A percentile compares a stretch with the other conserved stretches of the same genome.
phyloP scores from a whole-genome alignment of 2,329 filamentous ascomycete genomes.

The Penicillium griseofulvum region DNA sequence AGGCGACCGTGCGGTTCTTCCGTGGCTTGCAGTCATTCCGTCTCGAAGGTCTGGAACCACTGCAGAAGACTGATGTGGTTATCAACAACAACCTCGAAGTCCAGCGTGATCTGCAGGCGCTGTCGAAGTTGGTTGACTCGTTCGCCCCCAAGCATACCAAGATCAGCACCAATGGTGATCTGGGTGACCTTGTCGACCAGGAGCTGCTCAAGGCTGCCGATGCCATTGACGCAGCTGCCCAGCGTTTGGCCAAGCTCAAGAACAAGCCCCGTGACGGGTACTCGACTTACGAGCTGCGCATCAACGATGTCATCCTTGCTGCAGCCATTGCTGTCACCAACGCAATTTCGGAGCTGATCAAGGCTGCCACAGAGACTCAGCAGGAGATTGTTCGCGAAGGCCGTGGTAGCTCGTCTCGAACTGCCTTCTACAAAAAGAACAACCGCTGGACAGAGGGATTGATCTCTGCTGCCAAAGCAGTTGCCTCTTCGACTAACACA shows the following conservation, averaged over 20 bases:
- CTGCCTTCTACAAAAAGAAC: slow-evolving; percentile 99
- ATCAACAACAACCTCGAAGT: slow-evolving; percentile 98
- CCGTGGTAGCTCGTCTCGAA: slow-evolving; percentile 78
- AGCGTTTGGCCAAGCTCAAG: slow-evolving; percentile 83
- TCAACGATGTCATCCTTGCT: slow-evolving; percentile 92
- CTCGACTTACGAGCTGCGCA: slow-evolving; percentile 92
- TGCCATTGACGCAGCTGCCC: slow-evolving; percentile 88
- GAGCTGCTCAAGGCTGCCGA: slow-evolving; percentile 92
- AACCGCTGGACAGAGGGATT: slow-evolving; percentile 98
- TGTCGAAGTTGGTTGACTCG: slow-evolving; percentile 88
- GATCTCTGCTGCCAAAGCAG: slow-evolving; percentile 94
- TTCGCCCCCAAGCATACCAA: slow-evolving; percentile 87
- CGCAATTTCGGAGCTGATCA: slow-evolving; percentile 91
- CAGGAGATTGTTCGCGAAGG: slow-evolving; percentile 96
- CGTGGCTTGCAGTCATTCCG: slow-evolving; percentile 90
- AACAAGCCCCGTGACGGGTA: slow-evolving; percentile 96
- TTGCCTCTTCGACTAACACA: slow-evolving; percentile 88
- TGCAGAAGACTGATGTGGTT: slow-evolving; percentile 94
- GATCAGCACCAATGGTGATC: slow-evolving; percentile 73
- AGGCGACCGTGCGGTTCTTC: slow-evolving; percentile 91
- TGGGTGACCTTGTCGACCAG: slow-evolving; percentile 87
- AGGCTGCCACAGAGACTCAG: slow-evolving; percentile 87
- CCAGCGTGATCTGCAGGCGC: slow-evolving; percentile 85
- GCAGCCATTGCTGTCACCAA: slow-evolving; percentile 90
- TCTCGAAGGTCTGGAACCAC: slow-evolving; percentile 80